phyloP scores from a whole-genome alignment of 2,329 filamentous ascomycete species.

The Exophiala bonariae region DNA sequence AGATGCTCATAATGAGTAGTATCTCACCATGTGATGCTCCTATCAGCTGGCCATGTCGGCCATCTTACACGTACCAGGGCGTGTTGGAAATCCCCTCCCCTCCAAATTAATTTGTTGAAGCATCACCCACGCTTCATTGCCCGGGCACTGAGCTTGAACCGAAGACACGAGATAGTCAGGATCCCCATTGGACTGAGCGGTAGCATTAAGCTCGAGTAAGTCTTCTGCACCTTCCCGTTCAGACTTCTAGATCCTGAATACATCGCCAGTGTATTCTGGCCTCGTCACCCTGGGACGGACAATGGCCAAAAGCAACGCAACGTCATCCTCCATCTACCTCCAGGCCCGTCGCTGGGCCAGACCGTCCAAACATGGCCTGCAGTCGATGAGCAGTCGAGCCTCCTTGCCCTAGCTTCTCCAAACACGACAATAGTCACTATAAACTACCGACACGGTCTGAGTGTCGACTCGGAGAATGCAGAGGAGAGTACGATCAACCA shows the following conservation, averaged over 20 bases:
- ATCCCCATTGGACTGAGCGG: slow-evolving; percentile 15
- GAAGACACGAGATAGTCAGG: slow-evolving; percentile 9
- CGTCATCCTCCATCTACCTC: slow-evolving; percentile 40
- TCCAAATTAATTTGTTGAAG: not conserved
- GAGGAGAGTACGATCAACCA: not conserved
- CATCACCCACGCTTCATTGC: too few relatives aligned
- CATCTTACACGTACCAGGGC: not conserved
- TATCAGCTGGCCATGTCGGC: slow-evolving; percentile 4
- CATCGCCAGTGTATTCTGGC: not conserved
- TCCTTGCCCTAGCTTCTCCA: slow-evolving; percentile 33
- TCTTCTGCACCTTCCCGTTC: not conserved
- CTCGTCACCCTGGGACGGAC: not conserved
- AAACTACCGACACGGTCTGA: slow-evolving; percentile 39
- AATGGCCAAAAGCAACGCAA: slow-evolving; percentile 22
- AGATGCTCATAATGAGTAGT: too few relatives aligned
- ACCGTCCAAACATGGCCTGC: not conserved
- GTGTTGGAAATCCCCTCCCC: not conserved
- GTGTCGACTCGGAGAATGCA: not conserved
- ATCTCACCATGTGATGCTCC: slow-evolving; percentile 8
- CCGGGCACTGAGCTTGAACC: not conserved
- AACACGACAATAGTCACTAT: slow-evolving; percentile 40
- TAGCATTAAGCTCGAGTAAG: slow-evolving; percentile 17
- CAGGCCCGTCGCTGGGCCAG: slow-evolving; percentile 33
- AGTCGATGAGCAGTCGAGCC: slow-evolving; percentile 11
- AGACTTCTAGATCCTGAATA: not conserved